Conservation (phyloP, 768 basidiomycete genomes). For the Epithele typhae region DNA sequence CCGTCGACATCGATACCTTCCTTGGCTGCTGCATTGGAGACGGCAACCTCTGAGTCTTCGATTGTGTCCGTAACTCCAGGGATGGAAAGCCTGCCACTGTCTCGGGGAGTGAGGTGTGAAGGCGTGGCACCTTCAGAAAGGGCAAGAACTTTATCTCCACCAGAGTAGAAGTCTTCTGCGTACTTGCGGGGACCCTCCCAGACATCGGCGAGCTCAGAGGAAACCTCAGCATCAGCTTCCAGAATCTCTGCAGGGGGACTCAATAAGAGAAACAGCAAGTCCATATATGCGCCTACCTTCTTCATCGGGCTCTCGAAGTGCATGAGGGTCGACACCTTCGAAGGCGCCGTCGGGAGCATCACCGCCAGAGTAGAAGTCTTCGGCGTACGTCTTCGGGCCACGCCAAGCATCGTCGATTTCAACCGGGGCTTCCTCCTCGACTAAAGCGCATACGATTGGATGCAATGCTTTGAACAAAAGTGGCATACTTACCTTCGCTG, state of each 20-base stretch:
- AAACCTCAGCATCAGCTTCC: constrained; percentile 2
- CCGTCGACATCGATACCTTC: neutral
- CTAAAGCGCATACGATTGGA: too few relatives aligned
- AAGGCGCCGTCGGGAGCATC: constrained; percentile 22
- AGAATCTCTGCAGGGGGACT: constrained; percentile 5
- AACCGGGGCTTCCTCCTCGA: too few relatives aligned
- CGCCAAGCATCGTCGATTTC: constrained; percentile 39
- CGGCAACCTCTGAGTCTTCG: too few relatives aligned
- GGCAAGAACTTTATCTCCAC: constrained; percentile 31
- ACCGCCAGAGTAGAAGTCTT: constrained; percentile 43
- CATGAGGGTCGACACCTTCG: neutral
- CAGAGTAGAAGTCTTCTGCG: constrained; percentile 42
- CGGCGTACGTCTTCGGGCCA: constrained; percentile 35
- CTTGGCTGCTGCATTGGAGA: too few relatives aligned
- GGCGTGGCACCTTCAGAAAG: too few relatives aligned
- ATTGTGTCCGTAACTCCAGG: too few relatives aligned
- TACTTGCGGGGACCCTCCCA: constrained; percentile 37
- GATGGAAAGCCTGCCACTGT: too few relatives aligned
- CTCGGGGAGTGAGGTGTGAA: too few relatives aligned
- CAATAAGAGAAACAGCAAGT: too few relatives aligned
- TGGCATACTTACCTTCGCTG: too few relatives aligned
- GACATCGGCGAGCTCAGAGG: constrained; percentile 32
- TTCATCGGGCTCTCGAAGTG: constrained; percentile 38
- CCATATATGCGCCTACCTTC: neutral
- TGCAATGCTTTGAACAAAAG: too few relatives aligned